These are phyloP conservation scores for Fusarium kyushuense DNA, from an alignment of 2,329 filamentous ascomycete genomes.

Conservation along the genomic window DNA sequence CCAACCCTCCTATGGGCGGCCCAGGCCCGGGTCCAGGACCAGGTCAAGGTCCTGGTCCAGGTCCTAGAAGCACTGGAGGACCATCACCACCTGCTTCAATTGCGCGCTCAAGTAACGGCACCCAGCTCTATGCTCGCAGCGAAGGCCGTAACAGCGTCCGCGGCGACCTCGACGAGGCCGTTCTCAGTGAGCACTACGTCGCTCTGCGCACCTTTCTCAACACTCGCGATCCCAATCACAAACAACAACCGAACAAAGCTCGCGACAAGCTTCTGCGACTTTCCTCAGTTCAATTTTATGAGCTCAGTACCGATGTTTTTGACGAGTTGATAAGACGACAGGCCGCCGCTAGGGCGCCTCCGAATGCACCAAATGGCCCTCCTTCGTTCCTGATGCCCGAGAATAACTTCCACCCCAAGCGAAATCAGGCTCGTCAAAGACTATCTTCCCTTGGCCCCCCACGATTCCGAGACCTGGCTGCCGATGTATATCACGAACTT, in stretches of 20 bases:
- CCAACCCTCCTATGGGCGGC: constrained; percentile 50
- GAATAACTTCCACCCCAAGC: constrained; percentile 91
- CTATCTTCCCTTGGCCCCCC: constrained; percentile 88
- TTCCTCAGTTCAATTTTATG: constrained; percentile 93
- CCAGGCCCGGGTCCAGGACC: constrained; percentile 64
- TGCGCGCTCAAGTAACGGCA: constrained; percentile 85
- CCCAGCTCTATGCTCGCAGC: constrained; percentile 72
- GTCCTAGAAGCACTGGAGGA: constrained; percentile 68
- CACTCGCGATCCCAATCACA: constrained; percentile 80
- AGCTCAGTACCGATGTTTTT: constrained; percentile 96
- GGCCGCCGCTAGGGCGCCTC: constrained; percentile 68
- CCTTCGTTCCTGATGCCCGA: constrained; percentile 86
- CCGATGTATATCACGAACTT: constrained; percentile 95
- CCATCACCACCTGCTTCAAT: constrained; percentile 91
- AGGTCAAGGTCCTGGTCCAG: constrained; percentile 59
- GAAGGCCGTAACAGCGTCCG: constrained; percentile 69
- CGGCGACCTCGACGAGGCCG: constrained; percentile 70
- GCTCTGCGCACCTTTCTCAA: constrained; percentile 82
- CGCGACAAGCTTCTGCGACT: constrained; percentile 93
- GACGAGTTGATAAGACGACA: constrained; percentile 93
- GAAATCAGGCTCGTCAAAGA: constrained; percentile 97
- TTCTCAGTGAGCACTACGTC: constrained; percentile 83
- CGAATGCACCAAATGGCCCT: constrained; percentile 65
- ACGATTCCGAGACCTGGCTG: constrained; percentile 90
- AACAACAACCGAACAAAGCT: constrained; percentile 84